Conservation (phyloP, 192 early-diverging fungal genomes). For the Geosiphon pyriformis region DNA sequence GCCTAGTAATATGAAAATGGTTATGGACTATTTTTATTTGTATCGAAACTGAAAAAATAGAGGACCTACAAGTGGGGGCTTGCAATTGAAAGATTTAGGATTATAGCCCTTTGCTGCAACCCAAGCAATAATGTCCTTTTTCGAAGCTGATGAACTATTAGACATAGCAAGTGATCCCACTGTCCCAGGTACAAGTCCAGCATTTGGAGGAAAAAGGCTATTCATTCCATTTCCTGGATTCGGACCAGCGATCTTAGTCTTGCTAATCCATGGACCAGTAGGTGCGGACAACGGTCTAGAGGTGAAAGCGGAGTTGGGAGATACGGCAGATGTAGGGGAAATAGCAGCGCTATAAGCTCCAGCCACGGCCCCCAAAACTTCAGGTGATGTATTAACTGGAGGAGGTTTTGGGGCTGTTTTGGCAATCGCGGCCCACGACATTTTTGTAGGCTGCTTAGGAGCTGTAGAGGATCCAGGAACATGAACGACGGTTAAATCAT, state of each 20-base stretch:
- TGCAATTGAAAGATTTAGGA: conserved; percentile 19
- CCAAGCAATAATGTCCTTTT: conserved; percentile 19
- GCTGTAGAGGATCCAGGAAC: conserved; percentile 1
- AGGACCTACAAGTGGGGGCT: conserved; percentile 16
- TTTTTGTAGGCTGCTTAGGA: conserved; percentile 7
- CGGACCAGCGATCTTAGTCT: conserved; percentile 16
- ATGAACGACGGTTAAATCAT: conserved; percentile 12
- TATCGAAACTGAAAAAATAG: not conserved
- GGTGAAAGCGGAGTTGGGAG: conserved; percentile 16
- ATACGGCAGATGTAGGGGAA: conserved; percentile 17
- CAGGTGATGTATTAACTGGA: conserved; percentile 22
- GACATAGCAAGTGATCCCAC: not conserved
- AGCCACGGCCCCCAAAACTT: conserved; percentile 13
- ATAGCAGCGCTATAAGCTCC: conserved; percentile 23
- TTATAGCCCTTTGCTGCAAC: conserved; percentile 20
- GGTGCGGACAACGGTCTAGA: conserved; percentile 14
- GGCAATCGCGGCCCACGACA: conserved; percentile 20
- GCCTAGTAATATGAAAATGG: conserved; percentile 25
- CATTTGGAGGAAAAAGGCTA: conserved; percentile 4
- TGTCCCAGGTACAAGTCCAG: not conserved
- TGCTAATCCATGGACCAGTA: conserved; percentile 10
- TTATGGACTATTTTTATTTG: not conserved
- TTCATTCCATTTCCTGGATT: conserved; percentile 19
- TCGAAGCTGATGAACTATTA: not conserved
- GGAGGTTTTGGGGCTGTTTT: conserved; percentile 22